Evolutionary conservation across 306 rosid species (phyloP), one percentile per base, ranked within the genome.

Genomic region (Coriaria nepalensis): DNA sequence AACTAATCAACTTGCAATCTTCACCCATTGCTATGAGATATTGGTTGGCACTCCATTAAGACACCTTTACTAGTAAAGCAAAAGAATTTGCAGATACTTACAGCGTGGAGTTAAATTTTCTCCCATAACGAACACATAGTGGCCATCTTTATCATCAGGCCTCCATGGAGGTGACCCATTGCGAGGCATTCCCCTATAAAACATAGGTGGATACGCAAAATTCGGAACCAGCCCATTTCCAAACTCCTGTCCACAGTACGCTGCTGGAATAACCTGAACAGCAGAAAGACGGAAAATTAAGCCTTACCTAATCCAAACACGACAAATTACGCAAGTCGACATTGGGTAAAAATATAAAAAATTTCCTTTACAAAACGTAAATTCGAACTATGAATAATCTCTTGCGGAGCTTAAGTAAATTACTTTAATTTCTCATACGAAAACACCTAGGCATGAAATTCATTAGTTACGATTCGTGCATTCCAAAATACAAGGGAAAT

Each of bases 141-240:
- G 90, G 32, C 90, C 94, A 35, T 84, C 90, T 68, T 80, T 75
- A 62, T 84, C 83, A 52, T 84, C 94, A 14, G 90, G 73, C 57
- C 90, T 78, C 82, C 83, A 84, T 10, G 86, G 90, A 20, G 90
- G 94, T 6, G 94, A 77, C 15, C 70, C 83, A 74, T 71, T 63
- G 49, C 62, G 76, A 39, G 86, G 78, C 38, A 59, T 41, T 37
- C 76, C 85, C 66, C 86, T 65, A 55, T 64, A 72, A 56, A 72
- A 69, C 75, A 69, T 60, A 9, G 86, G 49, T 4, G 90, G 57
- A 58, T 57, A 77, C 10, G 61, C 66, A 50, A 60, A 68, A 74
- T 59, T 77, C 14, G 79, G 70, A 54, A 62, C 53, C n/a, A 66
- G 65, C 39, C 65, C 80, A 47, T 59, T 72, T 50, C 76, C 79